Percentiles rank a stretch among this genome's conserved stretches.
Conservation (phyloP, 768 basidiomycete genomes). For the Mycena maculata region DNA sequence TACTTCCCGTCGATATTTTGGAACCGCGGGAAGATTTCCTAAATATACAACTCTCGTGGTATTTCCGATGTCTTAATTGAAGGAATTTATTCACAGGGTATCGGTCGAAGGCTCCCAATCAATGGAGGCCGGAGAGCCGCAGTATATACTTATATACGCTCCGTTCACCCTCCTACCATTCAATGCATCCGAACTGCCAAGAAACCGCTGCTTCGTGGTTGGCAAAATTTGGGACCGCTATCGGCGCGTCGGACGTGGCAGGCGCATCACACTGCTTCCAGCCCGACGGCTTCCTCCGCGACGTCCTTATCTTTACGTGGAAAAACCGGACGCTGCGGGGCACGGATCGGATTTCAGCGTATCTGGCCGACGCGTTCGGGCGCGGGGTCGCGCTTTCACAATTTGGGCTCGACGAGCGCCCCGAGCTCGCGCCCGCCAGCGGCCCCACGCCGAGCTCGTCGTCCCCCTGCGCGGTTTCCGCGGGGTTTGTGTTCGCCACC, state of each 20-base stretch:
- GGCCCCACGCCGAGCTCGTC: not conserved
- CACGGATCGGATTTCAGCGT: not conserved
- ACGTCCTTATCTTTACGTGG: constrained; percentile 21
- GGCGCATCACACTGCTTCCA: constrained; percentile 1
- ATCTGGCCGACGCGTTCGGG: constrained; percentile 4
- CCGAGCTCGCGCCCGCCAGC: not conserved
- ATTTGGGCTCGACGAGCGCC: not conserved
- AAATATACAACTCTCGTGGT: no score
- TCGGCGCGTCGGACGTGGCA: not conserved
- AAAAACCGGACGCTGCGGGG: constrained; percentile 7
- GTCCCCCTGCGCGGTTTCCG: constrained; percentile 40
- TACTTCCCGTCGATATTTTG: no score
- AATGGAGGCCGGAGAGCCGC: no score
- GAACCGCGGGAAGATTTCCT: no score
- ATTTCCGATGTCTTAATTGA: no score
- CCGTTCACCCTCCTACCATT: not conserved
- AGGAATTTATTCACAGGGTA: no score
- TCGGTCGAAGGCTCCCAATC: no score
- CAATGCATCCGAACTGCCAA: not conserved
- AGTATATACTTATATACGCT: no score
- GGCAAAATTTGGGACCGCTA: not conserved
- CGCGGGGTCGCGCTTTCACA: not conserved
- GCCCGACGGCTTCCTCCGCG: constrained; percentile 47
- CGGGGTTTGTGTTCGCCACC: constrained; percentile 52
- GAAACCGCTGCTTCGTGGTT: constrained; percentile 7